These are phyloP conservation scores for Pythium myriotylum DNA, from an alignment of 352 stramenopile species.

Conservation along the genomic window DNA sequence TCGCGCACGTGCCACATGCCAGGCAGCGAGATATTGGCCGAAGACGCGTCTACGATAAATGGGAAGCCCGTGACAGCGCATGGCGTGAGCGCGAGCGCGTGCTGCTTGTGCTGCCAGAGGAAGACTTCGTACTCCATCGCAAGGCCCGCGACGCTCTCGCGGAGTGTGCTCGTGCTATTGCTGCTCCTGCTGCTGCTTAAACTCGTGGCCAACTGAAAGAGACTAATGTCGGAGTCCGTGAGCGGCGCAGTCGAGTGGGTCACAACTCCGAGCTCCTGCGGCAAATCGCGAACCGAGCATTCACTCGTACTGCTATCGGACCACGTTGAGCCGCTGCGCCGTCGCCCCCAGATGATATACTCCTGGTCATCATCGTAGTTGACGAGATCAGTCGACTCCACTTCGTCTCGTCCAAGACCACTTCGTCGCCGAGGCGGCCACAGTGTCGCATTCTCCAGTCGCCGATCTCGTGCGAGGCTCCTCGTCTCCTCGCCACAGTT, in stretches of 20 bases:
- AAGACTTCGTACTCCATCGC: slow-evolving; percentile 52
- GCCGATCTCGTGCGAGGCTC: background rate
- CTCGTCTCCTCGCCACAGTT: background rate
- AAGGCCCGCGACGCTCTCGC: slow-evolving; percentile 1
- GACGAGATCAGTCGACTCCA: background rate
- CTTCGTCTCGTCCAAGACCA: background rate
- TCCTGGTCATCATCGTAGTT: slow-evolving; percentile 11
- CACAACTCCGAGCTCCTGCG: background rate
- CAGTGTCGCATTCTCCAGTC: slow-evolving; percentile 12
- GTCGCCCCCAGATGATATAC: slow-evolving; percentile 9
- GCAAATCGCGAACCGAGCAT: background rate
- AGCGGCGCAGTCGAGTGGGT: slow-evolving; percentile 18
- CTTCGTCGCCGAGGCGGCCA: background rate
- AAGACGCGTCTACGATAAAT: slow-evolving; percentile 38
- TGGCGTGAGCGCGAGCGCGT: slow-evolving; percentile 42
- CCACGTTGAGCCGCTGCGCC: slow-evolving; percentile 2
- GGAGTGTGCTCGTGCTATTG: slow-evolving; percentile 3
- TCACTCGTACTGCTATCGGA: background rate
- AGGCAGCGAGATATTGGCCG: slow-evolving; percentile 56
- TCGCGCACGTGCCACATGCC: slow-evolving; percentile 70
- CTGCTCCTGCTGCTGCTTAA: slow-evolving; percentile 1
- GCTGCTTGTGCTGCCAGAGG: slow-evolving; percentile 55
- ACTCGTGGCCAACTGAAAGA: background rate
- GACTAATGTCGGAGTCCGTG: slow-evolving; percentile 5
- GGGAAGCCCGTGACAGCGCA: slow-evolving; percentile 52